Conservation (phyloP, 176 grass and related monocot genomes). For the Triticum aestivum region IWGSC_CS_RefSeq_v2.1 NC_057802.1:499553074-499553573, state of each 20-base stretch:
- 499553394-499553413: too few species aligned
- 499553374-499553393: too few species aligned
- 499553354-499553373: too few species aligned
- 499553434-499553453: neutral
- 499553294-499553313: neutral
- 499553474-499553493: neutral
- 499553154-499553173: neutral
- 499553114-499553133: neutral
- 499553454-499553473: neutral
- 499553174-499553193: neutral
- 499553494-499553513: conserved; percentile 17
- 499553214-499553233: neutral
- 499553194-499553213: conserved; percentile 20
- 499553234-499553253: neutral
- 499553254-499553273: neutral
- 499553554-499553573: conserved; percentile 86
- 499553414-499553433: too few species aligned
- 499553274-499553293: neutral
- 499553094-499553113: neutral
- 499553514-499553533: conserved; percentile 89
- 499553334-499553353: neutral
- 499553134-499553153: neutral
- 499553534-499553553: conserved; percentile 89
- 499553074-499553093: neutral
- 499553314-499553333: neutral